A percentile compares a stretch with the other conserved stretches of the same genome.
These are phyloP conservation scores for Chamaecyparis obtusa DNA, from an alignment of 75 land plant species.

Conservation along the genomic window DNA sequence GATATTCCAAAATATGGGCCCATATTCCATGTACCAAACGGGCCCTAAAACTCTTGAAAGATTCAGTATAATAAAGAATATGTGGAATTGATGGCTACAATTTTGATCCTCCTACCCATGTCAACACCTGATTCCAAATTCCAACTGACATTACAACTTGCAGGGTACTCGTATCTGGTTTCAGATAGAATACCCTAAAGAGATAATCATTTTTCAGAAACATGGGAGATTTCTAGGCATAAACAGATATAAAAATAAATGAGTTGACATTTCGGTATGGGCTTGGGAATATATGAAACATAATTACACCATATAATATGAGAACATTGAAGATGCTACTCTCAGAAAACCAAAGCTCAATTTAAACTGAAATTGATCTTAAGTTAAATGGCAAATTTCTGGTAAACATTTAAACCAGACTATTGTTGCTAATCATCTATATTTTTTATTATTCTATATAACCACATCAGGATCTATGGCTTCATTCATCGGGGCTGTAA, in stretches of 20 bases:
- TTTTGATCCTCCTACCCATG: neutral
- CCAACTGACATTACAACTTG: no score
- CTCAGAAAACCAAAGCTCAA: no score
- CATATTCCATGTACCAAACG: no score
- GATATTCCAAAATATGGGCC: no score
- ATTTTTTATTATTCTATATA: no score
- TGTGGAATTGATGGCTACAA: neutral
- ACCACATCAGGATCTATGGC: no score
- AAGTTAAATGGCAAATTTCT: no score
- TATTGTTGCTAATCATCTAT: no score
- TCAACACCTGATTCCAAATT: neutral
- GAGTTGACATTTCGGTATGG: neutral
- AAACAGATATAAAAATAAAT: neutral
- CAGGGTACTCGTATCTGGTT: neutral
- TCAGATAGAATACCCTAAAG: neutral
- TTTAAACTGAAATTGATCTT: no score
- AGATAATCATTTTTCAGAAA: neutral
- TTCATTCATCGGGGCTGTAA: no score
- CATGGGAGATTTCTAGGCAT: neutral
- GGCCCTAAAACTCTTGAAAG: neutral
- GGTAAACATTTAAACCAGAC: no score
- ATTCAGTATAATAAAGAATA: neutral
- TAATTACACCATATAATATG: neutral
- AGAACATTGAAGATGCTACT: neutral
- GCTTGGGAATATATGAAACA: neutral